Evolutionary conservation across 495 filamentous ascomycete species (phyloP).

Genomic region (Penicillium bovifimosum): DNA sequence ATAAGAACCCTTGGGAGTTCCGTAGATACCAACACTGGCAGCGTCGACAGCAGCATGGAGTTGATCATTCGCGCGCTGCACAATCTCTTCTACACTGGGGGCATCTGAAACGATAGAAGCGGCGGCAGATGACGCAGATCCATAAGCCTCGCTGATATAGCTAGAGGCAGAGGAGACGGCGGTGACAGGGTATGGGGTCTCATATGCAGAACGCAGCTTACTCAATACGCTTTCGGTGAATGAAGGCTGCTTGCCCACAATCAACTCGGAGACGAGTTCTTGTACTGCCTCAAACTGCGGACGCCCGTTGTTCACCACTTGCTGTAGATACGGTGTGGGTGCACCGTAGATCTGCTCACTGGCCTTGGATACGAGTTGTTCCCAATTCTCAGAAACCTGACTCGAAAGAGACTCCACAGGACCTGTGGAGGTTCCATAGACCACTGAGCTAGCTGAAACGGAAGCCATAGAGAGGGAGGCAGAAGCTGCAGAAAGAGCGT

Average conservation of each 20-base stretch:
- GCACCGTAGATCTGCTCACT: conserved; percentile 70
- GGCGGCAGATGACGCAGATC: conserved; percentile 49
- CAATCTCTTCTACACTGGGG: conserved; percentile 53
- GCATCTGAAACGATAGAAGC: conserved; percentile 50
- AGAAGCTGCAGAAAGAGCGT: conserved; percentile 47
- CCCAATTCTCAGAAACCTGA: conserved; percentile 58
- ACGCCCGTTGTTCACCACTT: conserved; percentile 46
- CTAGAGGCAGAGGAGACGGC: conserved; percentile 48
- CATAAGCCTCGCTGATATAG: conserved; percentile 52
- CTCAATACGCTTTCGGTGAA: conserved; percentile 78
- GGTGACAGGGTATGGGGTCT: conserved; percentile 47
- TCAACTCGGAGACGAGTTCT: conserved; percentile 67
- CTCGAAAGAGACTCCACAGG: conserved; percentile 43
- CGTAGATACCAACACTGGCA: conserved; percentile 56
- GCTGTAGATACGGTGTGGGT: conserved; percentile 57
- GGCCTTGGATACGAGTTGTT: conserved; percentile 58
- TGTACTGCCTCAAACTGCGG: conserved; percentile 65
- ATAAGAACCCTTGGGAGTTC: conserved; percentile 47
- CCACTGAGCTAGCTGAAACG: conserved; percentile 43
- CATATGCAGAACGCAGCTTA: conserved; percentile 60
- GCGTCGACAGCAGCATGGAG: conserved; percentile 56
- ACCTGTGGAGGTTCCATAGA: conserved; percentile 43
- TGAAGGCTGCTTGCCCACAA: conserved; percentile 70
- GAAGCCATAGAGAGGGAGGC: conserved; percentile 45
- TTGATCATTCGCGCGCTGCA: conserved; percentile 50